phyloP scores from a whole-genome alignment of 106 monocot species.

The Dactylorhiza incarnata region DNA sequence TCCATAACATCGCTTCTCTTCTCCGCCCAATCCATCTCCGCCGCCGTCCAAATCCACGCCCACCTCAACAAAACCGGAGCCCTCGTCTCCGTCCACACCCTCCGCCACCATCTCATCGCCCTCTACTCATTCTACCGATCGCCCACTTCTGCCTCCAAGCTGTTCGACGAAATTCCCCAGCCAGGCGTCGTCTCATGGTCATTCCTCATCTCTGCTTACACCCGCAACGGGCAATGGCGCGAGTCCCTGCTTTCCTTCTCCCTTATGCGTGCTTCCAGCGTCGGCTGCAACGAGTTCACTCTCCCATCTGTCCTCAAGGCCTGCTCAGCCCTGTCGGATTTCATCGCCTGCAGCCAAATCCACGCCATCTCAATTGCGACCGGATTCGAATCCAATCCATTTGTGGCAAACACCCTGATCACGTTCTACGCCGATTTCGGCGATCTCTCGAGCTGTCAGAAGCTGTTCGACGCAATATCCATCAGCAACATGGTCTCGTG shows the following conservation, averaged over 20 bases:
- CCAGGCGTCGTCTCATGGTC: constrained; percentile 60
- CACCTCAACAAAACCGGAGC: constrained; percentile 36
- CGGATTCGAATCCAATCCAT: constrained; percentile 51
- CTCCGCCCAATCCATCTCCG: constrained; percentile 18
- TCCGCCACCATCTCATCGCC: constrained; percentile 43
- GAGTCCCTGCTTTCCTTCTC: constrained; percentile 43
- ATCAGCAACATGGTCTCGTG: constrained; percentile 53
- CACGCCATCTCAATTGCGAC: constrained; percentile 42
- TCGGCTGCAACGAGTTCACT: constrained; percentile 59
- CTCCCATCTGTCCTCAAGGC: constrained; percentile 78
- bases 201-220: constrained; percentile 47
- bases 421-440: constrained; percentile 57
- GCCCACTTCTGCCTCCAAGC: constrained; percentile 24
- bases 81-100: constrained; percentile 16
- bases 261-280: constrained; percentile 31
- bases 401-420: constrained; percentile 69
- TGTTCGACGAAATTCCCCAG: constrained; percentile 75
- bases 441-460: constrained; percentile 20
- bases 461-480: constrained; percentile 41
- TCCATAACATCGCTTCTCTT: constrained; percentile 9
- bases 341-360: constrained; percentile 38
- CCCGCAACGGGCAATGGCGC: constrained; percentile 25
- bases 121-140: constrained; percentile 39
- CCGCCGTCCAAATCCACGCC: constrained; percentile 32
- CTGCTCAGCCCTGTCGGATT: constrained; percentile 31